These are phyloP conservation scores for Somion occarium DNA, from an alignment of 1,284 basidiomycete species.

Conservation along the genomic window DNA sequence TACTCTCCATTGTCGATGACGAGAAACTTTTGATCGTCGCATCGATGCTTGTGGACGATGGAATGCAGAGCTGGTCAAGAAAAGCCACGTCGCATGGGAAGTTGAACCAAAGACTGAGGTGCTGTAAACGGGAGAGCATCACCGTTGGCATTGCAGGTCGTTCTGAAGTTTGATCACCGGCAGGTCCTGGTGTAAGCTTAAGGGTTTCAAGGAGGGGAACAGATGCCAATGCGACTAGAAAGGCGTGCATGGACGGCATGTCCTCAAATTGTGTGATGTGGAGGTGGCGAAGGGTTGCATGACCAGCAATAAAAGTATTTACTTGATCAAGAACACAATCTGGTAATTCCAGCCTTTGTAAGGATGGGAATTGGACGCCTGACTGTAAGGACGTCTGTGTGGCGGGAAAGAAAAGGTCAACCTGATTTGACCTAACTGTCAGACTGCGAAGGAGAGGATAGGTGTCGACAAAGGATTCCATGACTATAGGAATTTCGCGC, in stretches of 20 bases:
- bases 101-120: background rate
- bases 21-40: background rate
- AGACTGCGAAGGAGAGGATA: background rate
- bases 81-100: background rate
- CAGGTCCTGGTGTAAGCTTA: background rate
- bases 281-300: background rate
- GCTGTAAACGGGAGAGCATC: background rate
- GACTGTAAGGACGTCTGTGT: background rate
- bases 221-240: background rate
- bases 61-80: background rate
- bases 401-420: background rate
- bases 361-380: background rate
- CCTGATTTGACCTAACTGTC: background rate
- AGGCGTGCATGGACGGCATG: background rate
- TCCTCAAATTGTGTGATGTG: background rate
- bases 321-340: background rate
- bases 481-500: background rate
- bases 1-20: background rate
- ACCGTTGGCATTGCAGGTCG: background rate
- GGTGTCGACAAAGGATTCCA: background rate
- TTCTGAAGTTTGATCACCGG: background rate
- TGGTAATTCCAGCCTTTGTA: background rate
- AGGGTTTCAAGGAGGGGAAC: background rate
- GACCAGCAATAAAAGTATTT: background rate
- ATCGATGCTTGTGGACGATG: background rate